Evolutionary conservation across 768 basidiomycete genomes (phyloP), one percentile per base, ranked within the genome.

Genomic region (Termitomyces sp.): DNA sequence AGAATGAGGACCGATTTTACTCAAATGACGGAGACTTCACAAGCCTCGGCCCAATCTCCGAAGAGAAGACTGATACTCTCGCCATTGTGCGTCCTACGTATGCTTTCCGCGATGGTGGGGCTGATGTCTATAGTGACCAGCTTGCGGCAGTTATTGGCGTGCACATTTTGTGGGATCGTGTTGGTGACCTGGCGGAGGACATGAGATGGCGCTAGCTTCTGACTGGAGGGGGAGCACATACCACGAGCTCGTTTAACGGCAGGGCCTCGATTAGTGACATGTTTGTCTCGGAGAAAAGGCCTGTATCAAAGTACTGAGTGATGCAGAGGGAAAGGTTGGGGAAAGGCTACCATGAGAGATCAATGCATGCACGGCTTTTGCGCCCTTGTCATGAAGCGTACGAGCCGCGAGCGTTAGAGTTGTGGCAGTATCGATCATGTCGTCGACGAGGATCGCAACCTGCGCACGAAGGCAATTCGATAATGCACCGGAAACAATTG

Each of bases 361-460:
- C 40, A 98, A 71, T 2, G 90, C 94, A 68, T 94, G 85, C 4
- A 96, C 86, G 20, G 85, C 81, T 66, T 82, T 88, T 5, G 94
- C 96, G 22, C 97, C 97, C 59, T 88, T 89, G 65, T 97, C 94
- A 50, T 87, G 77, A 47, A 99, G 78, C n/a, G 92, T 90, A 46
- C 84, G 83, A 7, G 86, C 86, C 11, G 97, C 97, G 14, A 96
- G 75, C 14, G 84, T 78, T 30, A 98, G 79, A n/a, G 97, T 98
- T 38, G 78, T 81, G 13, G 95, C 96, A 5, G 92, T 93, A 70
- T 99, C 97, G 67, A 97, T 89, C 96, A 99, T 98, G 68, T 99
- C 97, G 70, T 99, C 97, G 35, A 99, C 92, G 47, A 99, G 81
- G 67, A 99, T 92, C 40, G 92, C 94, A 54, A 94, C 82, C 90